These are phyloP conservation scores for Orbilia oligospora DNA, from an alignment of 2,329 filamentous ascomycete species.

Conservation along the genomic window DNA sequence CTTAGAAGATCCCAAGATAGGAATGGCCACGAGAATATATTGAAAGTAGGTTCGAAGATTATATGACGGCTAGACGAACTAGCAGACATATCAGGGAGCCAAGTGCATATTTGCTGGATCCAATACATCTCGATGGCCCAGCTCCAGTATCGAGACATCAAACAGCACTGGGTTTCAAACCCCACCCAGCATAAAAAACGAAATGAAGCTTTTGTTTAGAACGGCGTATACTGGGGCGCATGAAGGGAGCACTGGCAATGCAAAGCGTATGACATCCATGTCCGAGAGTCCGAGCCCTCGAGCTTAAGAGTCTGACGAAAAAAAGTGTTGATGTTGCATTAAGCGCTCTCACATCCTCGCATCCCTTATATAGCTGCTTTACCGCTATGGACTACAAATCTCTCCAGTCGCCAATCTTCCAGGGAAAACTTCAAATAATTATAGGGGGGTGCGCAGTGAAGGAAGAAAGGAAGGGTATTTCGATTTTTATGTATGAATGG, in stretches of 20 bases:
- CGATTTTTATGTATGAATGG: background rate
- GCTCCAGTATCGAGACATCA: background rate
- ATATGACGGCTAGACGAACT: background rate
- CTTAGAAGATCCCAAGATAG: background rate
- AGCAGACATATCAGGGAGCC: background rate
- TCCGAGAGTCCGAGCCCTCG: background rate
- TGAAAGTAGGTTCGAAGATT: background rate
- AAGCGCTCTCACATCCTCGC: slow-evolving; percentile 24
- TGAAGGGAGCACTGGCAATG: slow-evolving; percentile 2
- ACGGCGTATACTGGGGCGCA: slow-evolving; percentile 9
- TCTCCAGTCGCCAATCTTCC: background rate
- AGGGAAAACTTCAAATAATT: background rate
- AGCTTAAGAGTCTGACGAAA: background rate
- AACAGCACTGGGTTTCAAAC: slow-evolving; percentile 11
- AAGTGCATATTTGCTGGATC: background rate
- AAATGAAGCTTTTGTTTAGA: slow-evolving; percentile 1
- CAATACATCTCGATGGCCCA: slow-evolving; percentile 1
- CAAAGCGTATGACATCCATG: slow-evolving; percentile 8
- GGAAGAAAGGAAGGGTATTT: background rate
- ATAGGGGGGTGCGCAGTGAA: background rate
- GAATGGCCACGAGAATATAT: slow-evolving; percentile 4
- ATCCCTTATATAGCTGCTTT: background rate
- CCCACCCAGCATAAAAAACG: background rate
- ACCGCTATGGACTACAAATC: background rate
- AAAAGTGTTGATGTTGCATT: slow-evolving; percentile 51